Evolutionary conservation across 2,329 filamentous ascomycete species (phyloP), one percentile per base, ranked within the genome.

Genomic region (Aspergillus novoparasiticus): DNA sequence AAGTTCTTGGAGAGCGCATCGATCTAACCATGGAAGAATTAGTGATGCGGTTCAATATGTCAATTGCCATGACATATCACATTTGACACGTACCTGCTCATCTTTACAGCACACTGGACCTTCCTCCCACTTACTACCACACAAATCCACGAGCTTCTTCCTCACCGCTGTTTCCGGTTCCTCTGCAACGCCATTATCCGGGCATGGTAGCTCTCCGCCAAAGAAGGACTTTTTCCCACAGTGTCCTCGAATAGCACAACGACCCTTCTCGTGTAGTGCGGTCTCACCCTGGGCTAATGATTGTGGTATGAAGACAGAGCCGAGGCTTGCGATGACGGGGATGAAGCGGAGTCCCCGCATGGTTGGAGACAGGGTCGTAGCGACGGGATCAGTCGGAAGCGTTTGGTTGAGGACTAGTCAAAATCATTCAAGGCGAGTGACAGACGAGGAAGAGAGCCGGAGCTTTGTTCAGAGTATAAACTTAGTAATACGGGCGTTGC

Each of bases 151-250:
- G 59, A 99, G 84, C 80, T 94, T 89, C 71, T 90, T 84, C 65
- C 93, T 88, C 63, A 92, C 84, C 61, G 87, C 85, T 9, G 86
- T 85, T 26, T 90, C 87, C 1, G 94, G 94, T 39, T 90, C 85
- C 66, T 89, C 83, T 41, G 95, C 95, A 41, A 89, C 82, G 4
- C 85, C 93, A 76, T 99, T 99, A 80, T 99, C 94, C 16, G 94
- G 89, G 75, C 95, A 99, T 4, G 95, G 95, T 64, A 98, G 84
- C 69, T 96, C 88, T 62, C 92, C 90, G 61, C 93, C 92, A 73
- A 98, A 98, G 76, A 95, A 90, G 66, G 90, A 90, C 79, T 94
- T 90, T 78, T 93, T 94, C 55, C 95, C 95, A 76, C 95, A 99
- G 67, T 96, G 90, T 9, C 93, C 93, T 57, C 94, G 88, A 66